Evolutionary conservation across 805 yeast genomes (phyloP), one percentile per base, ranked within the genome.

Genomic region (Saturnispora dispora): DNA sequence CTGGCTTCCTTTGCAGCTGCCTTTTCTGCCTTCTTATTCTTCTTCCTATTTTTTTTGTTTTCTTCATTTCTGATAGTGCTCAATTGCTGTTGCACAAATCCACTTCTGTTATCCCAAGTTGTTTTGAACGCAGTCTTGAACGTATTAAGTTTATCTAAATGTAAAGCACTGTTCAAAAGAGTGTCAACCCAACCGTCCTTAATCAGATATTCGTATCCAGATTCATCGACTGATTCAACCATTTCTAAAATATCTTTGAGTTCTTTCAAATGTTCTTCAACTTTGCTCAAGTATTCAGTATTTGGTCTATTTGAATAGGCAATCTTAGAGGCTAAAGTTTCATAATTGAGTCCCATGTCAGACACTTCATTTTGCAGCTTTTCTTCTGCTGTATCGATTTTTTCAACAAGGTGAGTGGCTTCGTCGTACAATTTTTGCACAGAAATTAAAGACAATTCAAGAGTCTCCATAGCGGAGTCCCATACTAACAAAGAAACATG

Each of bases 361-460:
- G 8, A 13, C 10, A 47, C 23, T 18, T 41, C 47, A 1, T 10
- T 40, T 28, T 13, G 61, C 57, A 25, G 63, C 43, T 49, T 71
- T 72, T 45, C 79, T 61, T 54, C 76, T 72, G 35, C 69, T 66
- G 53, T 74, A 22, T 51, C 28, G 6, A 39, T 27, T 30, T 22
- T 32, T 13, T 51, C 54, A 15, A 51, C 27, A 9, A 41, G 17
- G 10, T 47, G 44, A 6, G 22, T 22, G 4, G 47, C 22, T 6
- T 36, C 52, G n/a, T 51, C 51, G 15, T 41, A 35, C 6, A 46
- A 28, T 30, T 22, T 45, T 46, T 40, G 47, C 3, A 36, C 45
- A 5, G n/a, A 50, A 5, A 68, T 65, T 7, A 81, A 78, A 22
- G 71, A 72, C 17, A 70, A 65, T 49, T 74, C 68, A 45, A 81